Evolutionary conservation across 495 filamentous ascomycete genomes (phyloP), one percentile per base, ranked within the genome.

Genomic region (Pseudoneurospora amorphoporcata): DNA sequence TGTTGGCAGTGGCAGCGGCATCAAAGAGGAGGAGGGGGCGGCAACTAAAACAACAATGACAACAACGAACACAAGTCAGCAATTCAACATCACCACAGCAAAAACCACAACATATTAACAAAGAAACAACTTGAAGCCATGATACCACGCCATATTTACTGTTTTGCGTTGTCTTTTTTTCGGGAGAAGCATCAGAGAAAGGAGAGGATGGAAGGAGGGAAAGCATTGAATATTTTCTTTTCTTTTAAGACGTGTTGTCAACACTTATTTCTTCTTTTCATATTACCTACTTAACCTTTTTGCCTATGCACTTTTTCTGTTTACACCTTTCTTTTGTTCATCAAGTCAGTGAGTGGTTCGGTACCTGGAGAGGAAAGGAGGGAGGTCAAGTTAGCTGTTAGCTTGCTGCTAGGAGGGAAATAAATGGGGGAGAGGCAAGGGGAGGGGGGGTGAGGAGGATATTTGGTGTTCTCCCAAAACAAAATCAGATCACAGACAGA

Each of bases 61-160:
- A 29, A 19, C 10, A 61, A 32, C 23, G 17, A 37, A 37, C 5
- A 37, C 35, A 37, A 23, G 23, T 23, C 35, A 37, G 35, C 35
- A 37, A 37, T 23, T 23, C 9, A 58, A 58, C 23, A 32, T 14
- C 23, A 29, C 23, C n/a, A 23, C 45, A 53, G 8, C 19, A 23
- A 10, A 53, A 53, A 53, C 45, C n/a, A 29, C 39, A 40, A 12
- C 43, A 23, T 23, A 47, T 43, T n/a, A 47, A 43, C 3, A 17
- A 53, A 29, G 4, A 53, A 53, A 53, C 10, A 53, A 53, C 19
- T 53, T 6, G 29, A 53, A 29, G 45, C 45, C 79, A 81, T 82
- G 79, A 81, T 82, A 82, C 80, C 80, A 82, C 78, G 74, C 79
- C 76, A 70, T 75, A 65, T 74, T 75, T 73, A 71, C 53, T 77